Evolutionary conservation across 345 rosid genomes (phyloP).

Genomic region (Camelina sativa): DNA sequence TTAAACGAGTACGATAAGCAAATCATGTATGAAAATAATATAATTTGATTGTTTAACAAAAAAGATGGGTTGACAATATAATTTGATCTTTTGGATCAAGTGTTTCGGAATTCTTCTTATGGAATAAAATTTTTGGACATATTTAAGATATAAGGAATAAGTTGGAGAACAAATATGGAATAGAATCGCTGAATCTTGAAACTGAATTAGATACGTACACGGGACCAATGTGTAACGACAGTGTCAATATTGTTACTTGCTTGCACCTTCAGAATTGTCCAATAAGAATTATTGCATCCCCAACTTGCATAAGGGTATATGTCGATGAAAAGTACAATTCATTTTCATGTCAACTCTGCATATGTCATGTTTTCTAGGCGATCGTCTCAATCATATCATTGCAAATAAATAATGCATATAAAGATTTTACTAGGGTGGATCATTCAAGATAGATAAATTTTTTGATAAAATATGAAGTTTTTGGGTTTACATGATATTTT

Average conservation of each 20-base stretch:
- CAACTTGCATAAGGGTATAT: constrained; percentile 25
- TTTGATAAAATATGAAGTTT: too few species aligned
- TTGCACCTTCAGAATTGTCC: constrained; percentile 18
- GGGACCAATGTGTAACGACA: constrained; percentile 18
- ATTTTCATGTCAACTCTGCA: background rate
- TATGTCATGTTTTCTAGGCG: background rate
- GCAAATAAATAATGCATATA: too few species aligned
- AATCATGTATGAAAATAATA: background rate
- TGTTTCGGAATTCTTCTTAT: too few species aligned
- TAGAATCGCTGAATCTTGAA: constrained; percentile 5
- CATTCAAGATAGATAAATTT: background rate
- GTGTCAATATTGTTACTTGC: constrained; percentile 13
- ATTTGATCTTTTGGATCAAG: too few species aligned
- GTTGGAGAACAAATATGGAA: constrained; percentile 1
- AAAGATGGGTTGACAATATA: too few species aligned
- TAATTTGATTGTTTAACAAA: too few species aligned
- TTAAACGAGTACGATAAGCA: background rate
- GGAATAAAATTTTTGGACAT: too few species aligned
- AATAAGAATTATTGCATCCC: constrained; percentile 14
- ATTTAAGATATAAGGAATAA: background rate
- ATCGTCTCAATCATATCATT: background rate
- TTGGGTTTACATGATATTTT: too few species aligned
- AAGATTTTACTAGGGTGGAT: background rate
- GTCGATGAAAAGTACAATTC: constrained; percentile 1
- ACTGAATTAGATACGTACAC: constrained; percentile 32